Percentiles rank a stretch among this genome's conserved stretches.
phyloP scores from a whole-genome alignment of 2,329 filamentous ascomycete genomes.

The Arachnomyces sp. region DNA sequence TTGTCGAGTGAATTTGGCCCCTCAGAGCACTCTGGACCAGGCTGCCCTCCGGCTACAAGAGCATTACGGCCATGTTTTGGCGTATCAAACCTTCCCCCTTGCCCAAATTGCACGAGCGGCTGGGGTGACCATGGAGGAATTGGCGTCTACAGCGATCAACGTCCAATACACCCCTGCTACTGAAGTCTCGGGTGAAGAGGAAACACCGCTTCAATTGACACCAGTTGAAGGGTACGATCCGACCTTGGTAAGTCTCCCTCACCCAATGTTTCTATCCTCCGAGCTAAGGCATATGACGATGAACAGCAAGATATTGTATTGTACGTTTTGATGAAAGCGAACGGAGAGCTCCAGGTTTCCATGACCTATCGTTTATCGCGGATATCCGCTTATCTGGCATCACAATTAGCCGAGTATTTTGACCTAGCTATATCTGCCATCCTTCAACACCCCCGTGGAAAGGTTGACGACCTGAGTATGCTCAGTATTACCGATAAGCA shows the following conservation, averaged over 20 bases:
- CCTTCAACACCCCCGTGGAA: no score
- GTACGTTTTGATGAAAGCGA: conserved; percentile 1
- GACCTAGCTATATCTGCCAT: no score
- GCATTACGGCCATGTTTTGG: conserved; percentile 38
- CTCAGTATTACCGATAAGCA: conserved; percentile 1
- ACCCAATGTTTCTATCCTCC: no score
- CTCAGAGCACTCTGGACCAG: conserved; percentile 48
- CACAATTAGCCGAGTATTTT: no score
- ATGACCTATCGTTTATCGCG: conserved; percentile 1
- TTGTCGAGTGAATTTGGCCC: no score
- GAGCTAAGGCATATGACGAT: no score
- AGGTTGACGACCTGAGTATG: neutral
- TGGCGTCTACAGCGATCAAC: conserved; percentile 6
- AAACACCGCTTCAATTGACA: no score
- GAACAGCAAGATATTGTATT: conserved; percentile 2
- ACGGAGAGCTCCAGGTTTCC: conserved; percentile 1
- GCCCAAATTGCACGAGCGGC: conserved; percentile 40
- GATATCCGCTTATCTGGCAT: neutral
- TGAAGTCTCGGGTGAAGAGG: neutral
- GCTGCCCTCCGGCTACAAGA: conserved; percentile 43
- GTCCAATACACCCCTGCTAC: conserved; percentile 2
- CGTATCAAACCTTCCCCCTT: conserved; percentile 11
- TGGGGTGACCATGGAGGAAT: conserved; percentile 17
- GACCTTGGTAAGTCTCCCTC: neutral
- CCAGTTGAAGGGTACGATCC: neutral